Conservation (phyloP, 192 early-diverging fungal species). For the Linnemannia zychae region DNA sequence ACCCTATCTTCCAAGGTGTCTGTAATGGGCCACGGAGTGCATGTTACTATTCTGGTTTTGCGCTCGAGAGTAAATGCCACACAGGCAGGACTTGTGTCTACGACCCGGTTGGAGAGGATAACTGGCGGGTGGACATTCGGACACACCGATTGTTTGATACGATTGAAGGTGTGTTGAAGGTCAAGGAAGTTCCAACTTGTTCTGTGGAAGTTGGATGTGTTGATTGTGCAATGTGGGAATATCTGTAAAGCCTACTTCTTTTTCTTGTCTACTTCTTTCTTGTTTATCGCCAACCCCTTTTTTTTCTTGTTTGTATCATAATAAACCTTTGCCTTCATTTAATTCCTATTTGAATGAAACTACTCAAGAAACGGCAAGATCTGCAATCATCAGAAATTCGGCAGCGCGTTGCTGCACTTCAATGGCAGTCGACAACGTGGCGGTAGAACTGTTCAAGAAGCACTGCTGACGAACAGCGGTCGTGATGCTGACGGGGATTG, state of each 20-base stretch:
- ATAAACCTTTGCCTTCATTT: not conserved
- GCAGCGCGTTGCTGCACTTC: slow-evolving; percentile 44
- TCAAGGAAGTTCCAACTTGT: slow-evolving; percentile 51
- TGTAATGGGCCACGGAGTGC: slow-evolving; percentile 70
- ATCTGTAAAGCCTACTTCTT: slow-evolving; percentile 44
- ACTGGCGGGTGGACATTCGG: slow-evolving; percentile 78
- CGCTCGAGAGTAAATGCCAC: slow-evolving; percentile 79
- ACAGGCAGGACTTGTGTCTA: slow-evolving; percentile 77
- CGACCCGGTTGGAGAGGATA: slow-evolving; percentile 73
- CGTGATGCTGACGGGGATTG: slow-evolving; percentile 16
- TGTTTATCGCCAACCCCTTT: slow-evolving; percentile 1
- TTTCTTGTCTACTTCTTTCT: not conserved
- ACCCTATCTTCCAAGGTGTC: slow-evolving; percentile 92
- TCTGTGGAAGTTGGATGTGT: slow-evolving; percentile 67
- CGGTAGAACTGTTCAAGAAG: not conserved
- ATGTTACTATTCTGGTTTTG: slow-evolving; percentile 45
- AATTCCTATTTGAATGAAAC: too few species aligned
- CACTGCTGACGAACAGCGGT: slow-evolving; percentile 15
- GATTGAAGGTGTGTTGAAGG: slow-evolving; percentile 71
- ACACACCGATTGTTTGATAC: slow-evolving; percentile 86
- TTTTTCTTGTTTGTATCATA: not conserved
- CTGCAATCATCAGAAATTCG: slow-evolving; percentile 44
- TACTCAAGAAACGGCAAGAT: slow-evolving; percentile 15
- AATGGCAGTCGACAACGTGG: not conserved
- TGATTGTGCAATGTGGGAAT: slow-evolving; percentile 87